Conservation (phyloP, 1,284 basidiomycete species). For the Hortiboletus rubellus region DNA sequence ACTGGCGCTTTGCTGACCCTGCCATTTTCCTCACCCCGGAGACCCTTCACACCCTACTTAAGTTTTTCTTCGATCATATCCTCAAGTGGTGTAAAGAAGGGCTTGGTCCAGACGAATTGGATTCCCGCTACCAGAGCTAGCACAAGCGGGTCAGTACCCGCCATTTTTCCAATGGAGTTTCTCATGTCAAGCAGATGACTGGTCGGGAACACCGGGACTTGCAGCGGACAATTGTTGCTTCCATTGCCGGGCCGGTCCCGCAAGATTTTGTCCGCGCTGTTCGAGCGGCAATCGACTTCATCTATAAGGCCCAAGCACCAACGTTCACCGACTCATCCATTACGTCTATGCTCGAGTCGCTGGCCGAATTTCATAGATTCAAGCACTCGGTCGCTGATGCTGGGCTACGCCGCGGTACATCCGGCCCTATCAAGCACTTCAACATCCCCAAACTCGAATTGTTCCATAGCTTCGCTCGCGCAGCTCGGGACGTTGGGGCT, state of each 20-base stretch:
- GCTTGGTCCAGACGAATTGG: neutral
- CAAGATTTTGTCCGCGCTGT: neutral
- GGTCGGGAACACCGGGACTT: constrained; percentile 2
- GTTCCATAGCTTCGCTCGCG: too few species aligned
- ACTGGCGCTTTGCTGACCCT: neutral
- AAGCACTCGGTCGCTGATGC: too few species aligned
- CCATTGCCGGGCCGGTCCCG: neutral
- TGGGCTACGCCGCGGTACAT: too few species aligned
- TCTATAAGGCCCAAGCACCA: too few species aligned
- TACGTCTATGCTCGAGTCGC: too few species aligned
- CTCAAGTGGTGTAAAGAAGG: constrained; percentile 5
- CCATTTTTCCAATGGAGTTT: constrained; percentile 8
- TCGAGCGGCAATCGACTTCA: too few species aligned
- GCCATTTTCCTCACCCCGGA: neutral
- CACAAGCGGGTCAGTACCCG: constrained; percentile 2
- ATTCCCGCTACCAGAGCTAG: constrained; percentile 1
- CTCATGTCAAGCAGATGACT: neutral
- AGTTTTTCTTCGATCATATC: constrained; percentile 13
- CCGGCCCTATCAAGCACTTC: too few species aligned
- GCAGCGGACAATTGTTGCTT: constrained; percentile 1
- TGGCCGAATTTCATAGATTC: too few species aligned
- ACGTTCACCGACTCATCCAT: too few species aligned
- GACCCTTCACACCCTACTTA: neutral
- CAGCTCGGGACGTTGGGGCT: too few species aligned
- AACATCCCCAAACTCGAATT: too few species aligned